A percentile compares a stretch with the other conserved stretches of the same genome.
Evolutionary conservation across 164 flowering plant species (phyloP).

Genomic region (Dillenia suffruticosa): DNA sequence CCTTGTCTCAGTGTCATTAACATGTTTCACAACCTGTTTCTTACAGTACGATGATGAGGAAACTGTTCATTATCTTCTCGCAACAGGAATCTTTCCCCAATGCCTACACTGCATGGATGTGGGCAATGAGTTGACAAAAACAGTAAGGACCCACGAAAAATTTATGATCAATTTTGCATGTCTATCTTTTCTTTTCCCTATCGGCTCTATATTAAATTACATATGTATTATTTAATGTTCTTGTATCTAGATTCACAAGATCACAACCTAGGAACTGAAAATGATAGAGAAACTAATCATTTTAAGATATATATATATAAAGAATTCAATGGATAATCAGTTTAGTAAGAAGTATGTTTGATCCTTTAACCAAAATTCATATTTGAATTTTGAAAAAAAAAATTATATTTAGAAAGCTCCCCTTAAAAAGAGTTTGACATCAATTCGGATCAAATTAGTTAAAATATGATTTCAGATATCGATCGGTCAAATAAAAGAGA

Average conservation of each 20-base stretch:
- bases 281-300: too few species aligned
- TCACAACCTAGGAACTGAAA: too few species aligned
- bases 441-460: too few species aligned
- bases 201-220: neutral
- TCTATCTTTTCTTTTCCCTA: neutral
- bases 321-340: too few species aligned
- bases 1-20: neutral
- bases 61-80: neutral
- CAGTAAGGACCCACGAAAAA: constrained; percentile 20
- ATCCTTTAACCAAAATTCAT: too few species aligned
- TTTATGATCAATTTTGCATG: constrained; percentile 21
- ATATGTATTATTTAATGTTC: neutral
- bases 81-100: neutral
- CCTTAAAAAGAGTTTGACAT: too few species aligned
- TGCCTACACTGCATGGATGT: constrained; percentile 13
- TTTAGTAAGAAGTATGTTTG: too few species aligned
- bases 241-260: neutral
- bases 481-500: too few species aligned
- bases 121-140: constrained; percentile 17
- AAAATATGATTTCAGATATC: too few species aligned
- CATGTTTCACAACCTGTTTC: neutral
- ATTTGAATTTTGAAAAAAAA: too few species aligned
- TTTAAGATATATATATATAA: too few species aligned
- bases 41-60: neutral
- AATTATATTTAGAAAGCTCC: too few species aligned